Conservation (phyloP, 768 basidiomycete species). For the Leccinum sublutescens region DNA sequence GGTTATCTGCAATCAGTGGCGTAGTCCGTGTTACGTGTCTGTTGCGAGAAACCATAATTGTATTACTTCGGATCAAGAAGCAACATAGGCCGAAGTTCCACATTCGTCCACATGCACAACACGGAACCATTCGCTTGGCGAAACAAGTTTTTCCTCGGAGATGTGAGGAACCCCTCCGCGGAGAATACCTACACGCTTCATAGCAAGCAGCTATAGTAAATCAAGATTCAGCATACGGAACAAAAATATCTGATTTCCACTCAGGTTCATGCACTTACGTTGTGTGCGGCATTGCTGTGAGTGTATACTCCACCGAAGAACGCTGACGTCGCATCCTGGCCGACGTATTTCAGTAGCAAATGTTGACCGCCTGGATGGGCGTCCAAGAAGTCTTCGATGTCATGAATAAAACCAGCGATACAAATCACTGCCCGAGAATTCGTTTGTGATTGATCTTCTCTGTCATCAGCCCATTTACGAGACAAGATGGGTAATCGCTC, state of each 20-base stretch:
- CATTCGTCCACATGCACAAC: background rate
- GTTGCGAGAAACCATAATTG: background rate
- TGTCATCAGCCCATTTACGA: background rate
- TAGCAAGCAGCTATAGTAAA: background rate
- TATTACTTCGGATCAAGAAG: background rate
- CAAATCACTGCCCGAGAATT: background rate
- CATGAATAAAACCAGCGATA: constrained; percentile 3
- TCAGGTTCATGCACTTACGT: background rate
- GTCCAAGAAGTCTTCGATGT: background rate
- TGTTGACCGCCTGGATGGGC: background rate
- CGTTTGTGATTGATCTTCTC: background rate
- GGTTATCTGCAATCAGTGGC: background rate
- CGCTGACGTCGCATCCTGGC: constrained; percentile 2
- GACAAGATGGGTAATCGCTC: background rate
- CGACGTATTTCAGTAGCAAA: constrained; percentile 1
- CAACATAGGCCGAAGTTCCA: background rate
- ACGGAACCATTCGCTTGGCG: constrained; percentile 3
- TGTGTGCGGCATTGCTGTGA: constrained; percentile 4
- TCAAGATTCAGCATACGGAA: background rate
- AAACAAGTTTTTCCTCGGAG: constrained; percentile 1
- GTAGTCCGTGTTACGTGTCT: background rate
- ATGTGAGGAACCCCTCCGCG: background rate
- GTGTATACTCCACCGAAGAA: constrained; percentile 8
- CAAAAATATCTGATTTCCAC: background rate
- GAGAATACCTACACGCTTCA: constrained; percentile 8